Evolutionary conservation across 139 green algal genomes (phyloP), one percentile per base, ranked within the genome.

Genomic region (Bryopsis sp.): DNA sequence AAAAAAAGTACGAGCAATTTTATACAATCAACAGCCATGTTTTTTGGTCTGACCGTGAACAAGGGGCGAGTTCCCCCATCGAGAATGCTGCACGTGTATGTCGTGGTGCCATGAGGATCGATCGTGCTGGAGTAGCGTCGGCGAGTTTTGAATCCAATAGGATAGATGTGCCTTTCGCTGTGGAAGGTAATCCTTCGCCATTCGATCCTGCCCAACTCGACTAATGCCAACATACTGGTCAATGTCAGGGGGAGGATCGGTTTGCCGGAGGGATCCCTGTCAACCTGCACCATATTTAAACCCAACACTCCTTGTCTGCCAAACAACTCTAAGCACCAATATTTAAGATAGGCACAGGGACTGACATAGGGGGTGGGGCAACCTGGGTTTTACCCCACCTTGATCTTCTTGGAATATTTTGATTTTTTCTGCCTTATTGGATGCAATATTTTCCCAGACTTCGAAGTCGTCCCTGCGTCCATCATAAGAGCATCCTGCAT

Each of bases 151-250:
- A 39, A 64, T n/a, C 57, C 57, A 34, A 64, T 34, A 28, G 57
- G 57, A 28, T 64, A 64, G 57, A 64, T 64, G 57, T 64, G 57
- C 26, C n/a, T 8, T 8, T 64, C 57, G 15, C 28, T 64, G 57
- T 64, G 57, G 57, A 64, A 64, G 57, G 57, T 28, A 7, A 34
- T 15, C 26, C 57, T n/a, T 26, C 11, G 15, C 15, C 19, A 19
- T 19, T 54, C 43, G 43, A 54, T 54, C 43, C 43, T 11, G 11
- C 43, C 43, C 43, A 54, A 19, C 43, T 54, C 43, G 15, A 54
- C 43, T 19, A 54, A 54, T 26, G 43, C 19, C 19, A 54, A 19
- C 43, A 54, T 54, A 19, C 43, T 54, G 11, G 43, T 54, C 43
- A 54, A 19, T 26, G 43, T 26, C 43, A 54, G 43, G 43, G 43